Evolutionary conservation across 179 eudicot species (phyloP).

Genomic region (Spinacia oleracea): DNA sequence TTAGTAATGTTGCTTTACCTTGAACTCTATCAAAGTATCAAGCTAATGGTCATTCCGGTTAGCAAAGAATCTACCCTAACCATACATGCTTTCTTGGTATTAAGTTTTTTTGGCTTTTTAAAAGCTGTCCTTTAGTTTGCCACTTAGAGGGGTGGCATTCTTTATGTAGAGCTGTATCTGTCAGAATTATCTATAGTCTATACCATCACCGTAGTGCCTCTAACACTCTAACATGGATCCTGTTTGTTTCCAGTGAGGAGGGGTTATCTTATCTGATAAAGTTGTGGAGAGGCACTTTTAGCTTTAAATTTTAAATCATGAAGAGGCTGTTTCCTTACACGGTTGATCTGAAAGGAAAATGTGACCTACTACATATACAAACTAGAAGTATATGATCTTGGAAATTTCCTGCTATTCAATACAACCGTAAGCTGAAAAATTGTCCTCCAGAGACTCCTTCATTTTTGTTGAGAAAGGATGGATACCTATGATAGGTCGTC

Average conservation of each 20-base stretch:
- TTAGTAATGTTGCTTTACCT: background rate
- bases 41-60: background rate
- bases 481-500: background rate
- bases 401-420: background rate
- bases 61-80: background rate
- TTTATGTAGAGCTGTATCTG: background rate
- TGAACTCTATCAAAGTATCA: background rate
- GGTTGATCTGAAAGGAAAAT: background rate
- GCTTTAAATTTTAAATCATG: background rate
- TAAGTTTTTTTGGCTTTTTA: background rate
- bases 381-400: background rate
- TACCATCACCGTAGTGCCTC: background rate
- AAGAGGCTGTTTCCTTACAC: background rate
- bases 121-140: background rate
- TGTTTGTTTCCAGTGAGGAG: background rate
- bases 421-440: background rate
- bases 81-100: background rate
- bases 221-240: background rate
- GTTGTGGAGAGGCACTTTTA: background rate
- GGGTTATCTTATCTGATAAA: background rate
- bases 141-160: background rate
- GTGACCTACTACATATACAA: background rate
- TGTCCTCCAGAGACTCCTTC: background rate
- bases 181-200: background rate
- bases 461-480: background rate